Percentiles rank a stretch among this genome's conserved stretches.
phyloP scores from a whole-genome alignment of 352 stramenopile species.

The Phytophthora pisi region DNA sequence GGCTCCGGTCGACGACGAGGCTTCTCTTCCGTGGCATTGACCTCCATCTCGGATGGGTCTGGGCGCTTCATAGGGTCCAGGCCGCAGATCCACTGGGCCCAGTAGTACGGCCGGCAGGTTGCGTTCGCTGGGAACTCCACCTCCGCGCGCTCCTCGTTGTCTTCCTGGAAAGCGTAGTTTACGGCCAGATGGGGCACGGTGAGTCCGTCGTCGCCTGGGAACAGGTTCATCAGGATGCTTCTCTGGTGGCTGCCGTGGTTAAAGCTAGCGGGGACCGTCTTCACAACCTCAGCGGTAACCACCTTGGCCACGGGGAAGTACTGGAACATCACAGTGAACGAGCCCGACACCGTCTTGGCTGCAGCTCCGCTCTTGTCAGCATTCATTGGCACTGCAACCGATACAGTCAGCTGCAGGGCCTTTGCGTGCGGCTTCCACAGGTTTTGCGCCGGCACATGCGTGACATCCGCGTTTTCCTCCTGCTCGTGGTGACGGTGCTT shows the following conservation, averaged over 20 bases:
- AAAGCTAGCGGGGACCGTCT: slow-evolving; percentile 29
- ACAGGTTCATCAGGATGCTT: slow-evolving; percentile 62
- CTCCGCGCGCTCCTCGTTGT: slow-evolving; percentile 32
- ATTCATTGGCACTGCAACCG: slow-evolving; percentile 33
- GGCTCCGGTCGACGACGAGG: slow-evolving; percentile 56
- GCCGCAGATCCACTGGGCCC: slow-evolving; percentile 80
- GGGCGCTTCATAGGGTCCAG: slow-evolving; percentile 55
- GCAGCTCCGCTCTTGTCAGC: slow-evolving; percentile 36
- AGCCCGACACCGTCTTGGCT: slow-evolving; percentile 26
- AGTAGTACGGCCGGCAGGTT: slow-evolving; percentile 63
- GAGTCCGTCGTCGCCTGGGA: slow-evolving; percentile 63
- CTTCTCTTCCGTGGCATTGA: slow-evolving; percentile 1
- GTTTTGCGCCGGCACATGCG: slow-evolving; percentile 29
- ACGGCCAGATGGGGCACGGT: slow-evolving; percentile 44
- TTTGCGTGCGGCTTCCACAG: slow-evolving; percentile 62
- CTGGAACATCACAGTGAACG: slow-evolving; percentile 68
- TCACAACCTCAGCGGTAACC: slow-evolving; percentile 61
- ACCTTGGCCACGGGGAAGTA: slow-evolving; percentile 61
- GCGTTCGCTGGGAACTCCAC: slow-evolving; percentile 51
- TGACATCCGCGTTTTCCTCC: slow-evolving; percentile 26
- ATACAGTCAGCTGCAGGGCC: slow-evolving; percentile 56
- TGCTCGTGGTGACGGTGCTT: slow-evolving; percentile 31
- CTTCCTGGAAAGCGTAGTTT: slow-evolving; percentile 55
- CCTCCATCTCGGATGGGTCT: slow-evolving; percentile 6
- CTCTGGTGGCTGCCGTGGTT: slow-evolving; percentile 23